A percentile compares a stretch with the other conserved stretches of the same genome.
These are phyloP conservation scores for Golubevia sp. DNA, from an alignment of 1,284 basidiomycete species.

Conservation along the genomic window DNA sequence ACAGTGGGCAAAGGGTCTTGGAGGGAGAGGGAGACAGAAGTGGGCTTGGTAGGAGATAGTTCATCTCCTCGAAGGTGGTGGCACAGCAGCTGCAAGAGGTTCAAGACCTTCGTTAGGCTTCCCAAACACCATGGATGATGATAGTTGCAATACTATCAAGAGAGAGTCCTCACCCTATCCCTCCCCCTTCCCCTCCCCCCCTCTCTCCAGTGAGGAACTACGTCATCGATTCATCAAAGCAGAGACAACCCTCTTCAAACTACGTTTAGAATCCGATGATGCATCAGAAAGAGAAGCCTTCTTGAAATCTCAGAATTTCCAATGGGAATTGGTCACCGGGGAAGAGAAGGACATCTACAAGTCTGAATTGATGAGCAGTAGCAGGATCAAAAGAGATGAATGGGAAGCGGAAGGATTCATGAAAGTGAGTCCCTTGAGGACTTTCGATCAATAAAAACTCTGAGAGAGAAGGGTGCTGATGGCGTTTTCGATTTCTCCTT, in stretches of 20 bases:
- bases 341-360: constrained; percentile 69
- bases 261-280: constrained; percentile 79
- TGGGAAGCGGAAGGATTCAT: constrained; percentile 70
- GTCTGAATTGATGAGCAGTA: constrained; percentile 65
- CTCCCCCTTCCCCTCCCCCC: constrained; percentile 1
- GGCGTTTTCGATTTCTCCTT: neutral
- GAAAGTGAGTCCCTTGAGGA: constrained; percentile 73
- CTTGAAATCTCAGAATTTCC: constrained; percentile 75
- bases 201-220: constrained; percentile 79
- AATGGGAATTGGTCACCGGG: constrained; percentile 73
- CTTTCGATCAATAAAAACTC: constrained; percentile 67
- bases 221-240: constrained; percentile 86
- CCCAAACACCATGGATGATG: too few relatives aligned
- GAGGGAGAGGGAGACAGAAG: neutral
- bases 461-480: too few relatives aligned
- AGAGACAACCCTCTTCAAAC: constrained; percentile 81
- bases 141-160: too few relatives aligned
- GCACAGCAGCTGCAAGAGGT: too few relatives aligned
- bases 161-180: neutral
- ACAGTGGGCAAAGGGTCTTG: neutral
- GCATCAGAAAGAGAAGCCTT: constrained; percentile 72
- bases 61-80: too few relatives aligned
- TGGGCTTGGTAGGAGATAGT: too few relatives aligned
- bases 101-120: too few relatives aligned
- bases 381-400: constrained; percentile 41